Conservation (phyloP, 305 asterid genomes). For the Lippia alba region DNA sequence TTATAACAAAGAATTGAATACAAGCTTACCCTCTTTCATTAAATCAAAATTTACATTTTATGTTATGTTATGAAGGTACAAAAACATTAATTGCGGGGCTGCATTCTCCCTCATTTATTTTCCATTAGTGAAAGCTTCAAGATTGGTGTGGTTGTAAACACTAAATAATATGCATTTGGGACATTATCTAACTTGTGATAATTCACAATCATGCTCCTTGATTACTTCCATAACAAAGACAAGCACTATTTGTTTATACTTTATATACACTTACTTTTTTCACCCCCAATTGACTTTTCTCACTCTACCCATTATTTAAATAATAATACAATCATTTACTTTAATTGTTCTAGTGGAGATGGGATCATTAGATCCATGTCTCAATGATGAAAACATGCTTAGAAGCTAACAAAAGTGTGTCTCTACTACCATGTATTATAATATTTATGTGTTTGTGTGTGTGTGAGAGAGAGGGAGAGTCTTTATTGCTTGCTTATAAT, state of each 20-base stretch:
- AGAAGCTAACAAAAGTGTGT: slow-evolving; percentile 70
- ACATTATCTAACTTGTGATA: slow-evolving; percentile 18
- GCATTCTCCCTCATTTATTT: too few species aligned
- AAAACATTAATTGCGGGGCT: too few species aligned
- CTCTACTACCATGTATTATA: slow-evolving; percentile 1
- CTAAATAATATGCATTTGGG: background rate
- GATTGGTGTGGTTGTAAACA: too few species aligned
- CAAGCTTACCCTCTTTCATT: background rate
- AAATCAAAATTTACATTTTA: background rate
- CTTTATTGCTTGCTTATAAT: too few species aligned
- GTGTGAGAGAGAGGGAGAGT: too few species aligned
- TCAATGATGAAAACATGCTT: slow-evolving; percentile 86
- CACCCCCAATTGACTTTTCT: slow-evolving; percentile 32
- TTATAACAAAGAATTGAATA: too few species aligned
- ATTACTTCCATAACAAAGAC: background rate
- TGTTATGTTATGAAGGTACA: background rate
- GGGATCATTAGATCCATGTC: slow-evolving; percentile 44
- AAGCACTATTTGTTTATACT: slow-evolving; percentile 5
- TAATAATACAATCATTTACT: slow-evolving; percentile 32
- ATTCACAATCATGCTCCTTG: slow-evolving; percentile 22
- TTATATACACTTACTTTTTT: slow-evolving; percentile 13
- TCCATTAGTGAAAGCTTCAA: too few species aligned
- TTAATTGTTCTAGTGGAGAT: slow-evolving; percentile 44
- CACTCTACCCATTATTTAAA: slow-evolving; percentile 15
- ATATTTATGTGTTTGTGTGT: background rate